Evolutionary conservation across 2,329 filamentous ascomycete species (phyloP).

Genomic region (Colletotrichum musicola): DNA sequence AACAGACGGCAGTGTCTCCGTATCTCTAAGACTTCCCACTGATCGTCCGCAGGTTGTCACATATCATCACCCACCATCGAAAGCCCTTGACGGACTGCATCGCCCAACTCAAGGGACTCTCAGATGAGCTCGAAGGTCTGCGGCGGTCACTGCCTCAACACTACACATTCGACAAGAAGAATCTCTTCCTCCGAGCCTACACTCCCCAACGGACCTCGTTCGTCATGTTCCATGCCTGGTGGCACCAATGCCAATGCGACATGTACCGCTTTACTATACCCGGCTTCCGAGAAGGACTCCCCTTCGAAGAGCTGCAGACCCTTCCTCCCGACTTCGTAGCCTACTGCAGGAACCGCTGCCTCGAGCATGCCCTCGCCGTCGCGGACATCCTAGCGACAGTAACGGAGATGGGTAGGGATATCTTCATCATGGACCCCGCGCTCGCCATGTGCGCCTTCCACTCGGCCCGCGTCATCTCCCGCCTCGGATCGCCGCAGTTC

Average conservation of each 20-base stretch:
- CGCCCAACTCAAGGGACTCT: neutral
- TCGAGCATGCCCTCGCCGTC: conserved; percentile 31
- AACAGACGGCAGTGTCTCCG: neutral
- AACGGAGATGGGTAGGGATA: conserved; percentile 18
- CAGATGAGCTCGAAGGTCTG: conserved; percentile 37
- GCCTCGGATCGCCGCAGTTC: conserved; percentile 24
- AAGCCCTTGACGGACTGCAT: conserved; percentile 37
- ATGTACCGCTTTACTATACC: conserved; percentile 43
- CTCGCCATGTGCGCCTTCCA: conserved; percentile 36
- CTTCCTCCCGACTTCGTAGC: conserved; percentile 9
- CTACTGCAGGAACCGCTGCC: conserved; percentile 25
- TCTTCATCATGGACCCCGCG: conserved; percentile 31
- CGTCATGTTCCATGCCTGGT: conserved; percentile 45
- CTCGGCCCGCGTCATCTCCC: conserved; percentile 31
- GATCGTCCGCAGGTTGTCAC: conserved; percentile 18
- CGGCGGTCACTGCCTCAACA: conserved; percentile 27
- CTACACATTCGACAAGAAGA: conserved; percentile 39
- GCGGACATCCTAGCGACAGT: conserved; percentile 25
- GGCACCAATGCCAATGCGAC: conserved; percentile 45
- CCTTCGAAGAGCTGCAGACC: conserved; percentile 8
- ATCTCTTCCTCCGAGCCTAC: conserved; percentile 42
- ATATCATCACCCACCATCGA: conserved; percentile 42
- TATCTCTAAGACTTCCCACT: neutral
- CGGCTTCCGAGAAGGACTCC: conserved; percentile 26
- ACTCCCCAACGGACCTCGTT: conserved; percentile 41